Conservation (phyloP, 257 asterid genomes). For the Misopates orontium region DNA sequence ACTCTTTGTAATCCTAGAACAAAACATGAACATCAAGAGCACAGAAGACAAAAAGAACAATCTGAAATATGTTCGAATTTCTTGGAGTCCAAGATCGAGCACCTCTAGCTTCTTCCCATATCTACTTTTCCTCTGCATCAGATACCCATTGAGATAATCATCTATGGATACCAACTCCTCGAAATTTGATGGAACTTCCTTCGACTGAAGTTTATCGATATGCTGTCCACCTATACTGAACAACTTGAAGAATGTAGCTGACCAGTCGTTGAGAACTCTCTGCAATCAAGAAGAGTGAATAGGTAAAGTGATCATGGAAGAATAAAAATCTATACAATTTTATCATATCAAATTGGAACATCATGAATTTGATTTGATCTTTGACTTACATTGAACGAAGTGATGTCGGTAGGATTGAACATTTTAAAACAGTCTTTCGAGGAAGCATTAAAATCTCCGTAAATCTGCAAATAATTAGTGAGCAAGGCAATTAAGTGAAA, state of each 20-base stretch:
- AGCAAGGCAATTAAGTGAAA: slow-evolving; percentile 6
- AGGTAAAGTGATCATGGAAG: slow-evolving; percentile 6
- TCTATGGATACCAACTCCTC: slow-evolving; percentile 82
- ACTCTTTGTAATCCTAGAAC: slow-evolving; percentile 92
- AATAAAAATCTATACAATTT: background rate
- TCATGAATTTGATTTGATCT: background rate
- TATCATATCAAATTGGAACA: background rate
- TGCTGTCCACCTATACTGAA: slow-evolving; percentile 74
- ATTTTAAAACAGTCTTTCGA: slow-evolving; percentile 88
- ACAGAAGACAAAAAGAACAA: slow-evolving; percentile 89
- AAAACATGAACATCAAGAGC: slow-evolving; percentile 88
- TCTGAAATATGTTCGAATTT: slow-evolving; percentile 85
- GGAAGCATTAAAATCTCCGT: slow-evolving; percentile 85
- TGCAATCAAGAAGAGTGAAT: slow-evolving; percentile 41
- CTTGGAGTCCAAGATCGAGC: slow-evolving; percentile 93
- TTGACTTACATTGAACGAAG: slow-evolving; percentile 75
- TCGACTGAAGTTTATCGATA: slow-evolving; percentile 56
- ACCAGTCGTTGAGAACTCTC: slow-evolving; percentile 93
- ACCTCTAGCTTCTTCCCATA: slow-evolving; percentile 88
- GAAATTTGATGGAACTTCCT: slow-evolving; percentile 50
- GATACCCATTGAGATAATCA: slow-evolving; percentile 78
- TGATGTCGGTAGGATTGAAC: slow-evolving; percentile 90
- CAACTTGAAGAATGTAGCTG: slow-evolving; percentile 78
- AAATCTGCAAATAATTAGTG: slow-evolving; percentile 57
- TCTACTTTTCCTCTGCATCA: slow-evolving; percentile 76